Evolutionary conservation across 2,329 filamentous ascomycete species (phyloP).

Genomic region (Pezicula radicicola): DNA sequence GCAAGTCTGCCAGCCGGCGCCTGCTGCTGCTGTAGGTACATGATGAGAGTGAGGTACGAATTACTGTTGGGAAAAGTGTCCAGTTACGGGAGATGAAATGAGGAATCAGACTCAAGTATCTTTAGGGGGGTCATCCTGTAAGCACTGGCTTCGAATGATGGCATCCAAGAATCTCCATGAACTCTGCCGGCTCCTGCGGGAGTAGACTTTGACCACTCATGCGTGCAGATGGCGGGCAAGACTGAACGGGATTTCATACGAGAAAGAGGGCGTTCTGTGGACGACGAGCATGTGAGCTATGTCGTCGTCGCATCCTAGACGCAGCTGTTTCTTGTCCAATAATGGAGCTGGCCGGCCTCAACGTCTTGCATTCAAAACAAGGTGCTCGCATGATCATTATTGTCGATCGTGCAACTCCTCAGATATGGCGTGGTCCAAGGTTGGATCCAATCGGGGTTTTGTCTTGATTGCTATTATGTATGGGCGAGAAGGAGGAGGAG

Average conservation of each 20-base stretch:
- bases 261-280: background rate
- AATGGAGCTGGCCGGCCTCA: background rate
- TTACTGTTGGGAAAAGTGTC: no score
- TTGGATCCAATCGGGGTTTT: background rate
- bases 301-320: constrained; percentile 5
- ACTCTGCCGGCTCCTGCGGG: background rate
- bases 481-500: background rate
- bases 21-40: no score
- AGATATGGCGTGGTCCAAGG: constrained; percentile 15
- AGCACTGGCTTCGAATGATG: background rate
- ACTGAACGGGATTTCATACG: background rate
- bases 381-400: constrained; percentile 25
- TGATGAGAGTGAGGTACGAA: no score
- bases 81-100: no score
- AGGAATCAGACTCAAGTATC: background rate
- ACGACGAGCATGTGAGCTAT: background rate
- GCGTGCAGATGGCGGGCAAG: background rate
- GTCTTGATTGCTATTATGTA: background rate
- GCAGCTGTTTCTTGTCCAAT: constrained; percentile 1
- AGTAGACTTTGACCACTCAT: background rate
- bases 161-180: background rate
- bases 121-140: background rate
- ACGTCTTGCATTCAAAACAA: constrained; percentile 7
- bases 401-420: constrained; percentile 19
- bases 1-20: no score